A percentile compares a stretch with the other conserved stretches of the same genome.
These are phyloP conservation scores for Rhizopus stolonifer DNA, from an alignment of 371 early-diverging fungal species.

Conservation along the genomic window DNA sequence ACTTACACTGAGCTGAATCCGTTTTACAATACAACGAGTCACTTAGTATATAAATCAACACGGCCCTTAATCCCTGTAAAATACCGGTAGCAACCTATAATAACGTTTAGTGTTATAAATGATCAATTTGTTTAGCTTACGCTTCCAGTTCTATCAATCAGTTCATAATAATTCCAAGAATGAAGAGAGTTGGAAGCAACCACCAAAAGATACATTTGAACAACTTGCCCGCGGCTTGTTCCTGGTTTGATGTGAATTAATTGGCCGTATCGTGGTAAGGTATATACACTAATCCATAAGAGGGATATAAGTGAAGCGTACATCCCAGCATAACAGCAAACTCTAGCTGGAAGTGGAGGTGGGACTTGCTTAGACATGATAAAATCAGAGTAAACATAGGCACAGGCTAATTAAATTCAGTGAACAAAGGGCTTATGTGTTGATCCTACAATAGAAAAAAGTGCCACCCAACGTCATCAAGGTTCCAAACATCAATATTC, in stretches of 20 bases:
- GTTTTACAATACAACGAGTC: conserved; percentile 61
- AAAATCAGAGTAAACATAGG: conserved; percentile 55
- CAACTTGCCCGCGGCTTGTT: conserved; percentile 11
- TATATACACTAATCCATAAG: conserved; percentile 46
- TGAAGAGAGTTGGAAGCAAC: conserved; percentile 36
- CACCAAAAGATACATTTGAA: conserved; percentile 34
- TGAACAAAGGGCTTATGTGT: neutral
- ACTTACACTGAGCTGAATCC: conserved; percentile 66
- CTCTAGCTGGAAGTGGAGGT: conserved; percentile 45
- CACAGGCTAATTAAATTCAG: conserved; percentile 34
- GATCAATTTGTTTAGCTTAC: conserved; percentile 30
- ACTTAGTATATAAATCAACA: conserved; percentile 67
- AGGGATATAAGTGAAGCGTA: conserved; percentile 47
- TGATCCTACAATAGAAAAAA: conserved; percentile 49
- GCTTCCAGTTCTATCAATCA: conserved; percentile 54
- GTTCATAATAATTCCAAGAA: conserved; percentile 55
- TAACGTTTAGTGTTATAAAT: conserved; percentile 12
- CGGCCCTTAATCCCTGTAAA: conserved; percentile 66
- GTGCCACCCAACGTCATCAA: conserved; percentile 58
- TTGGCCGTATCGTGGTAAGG: conserved; percentile 45
- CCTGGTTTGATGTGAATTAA: conserved; percentile 35
- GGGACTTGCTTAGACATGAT: conserved; percentile 49
- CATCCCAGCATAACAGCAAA: conserved; percentile 55
- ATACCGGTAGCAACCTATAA: conserved; percentile 60
- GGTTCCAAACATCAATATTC: conserved; percentile 48